Conservation (phyloP, 1,139 yeast genomes). For the Kodamaea ohmeri region DNA sequence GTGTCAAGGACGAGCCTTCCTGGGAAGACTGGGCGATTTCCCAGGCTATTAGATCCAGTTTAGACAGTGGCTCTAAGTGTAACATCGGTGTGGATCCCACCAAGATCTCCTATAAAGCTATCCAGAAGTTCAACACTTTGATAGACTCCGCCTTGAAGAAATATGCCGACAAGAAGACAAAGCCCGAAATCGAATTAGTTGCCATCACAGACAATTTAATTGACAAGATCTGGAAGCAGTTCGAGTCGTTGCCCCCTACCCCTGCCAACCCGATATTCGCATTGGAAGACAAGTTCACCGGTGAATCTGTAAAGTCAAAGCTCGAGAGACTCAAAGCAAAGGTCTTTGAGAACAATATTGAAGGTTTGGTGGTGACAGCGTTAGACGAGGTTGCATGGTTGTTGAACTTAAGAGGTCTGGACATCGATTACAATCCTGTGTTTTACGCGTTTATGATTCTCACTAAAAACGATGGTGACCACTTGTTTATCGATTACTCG, state of each 20-base stretch:
- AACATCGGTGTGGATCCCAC: constrained; percentile 58
- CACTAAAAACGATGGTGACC: constrained; percentile 44
- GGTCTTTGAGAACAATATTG: constrained; percentile 41
- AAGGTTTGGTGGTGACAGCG: constrained; percentile 61
- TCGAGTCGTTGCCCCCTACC: constrained; percentile 49
- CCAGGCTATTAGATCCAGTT: constrained; percentile 55
- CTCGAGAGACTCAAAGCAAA: constrained; percentile 43
- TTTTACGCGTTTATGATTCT: constrained; percentile 78
- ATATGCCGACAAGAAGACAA: constrained; percentile 17
- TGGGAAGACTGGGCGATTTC: constrained; percentile 87
- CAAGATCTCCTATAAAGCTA: constrained; percentile 52
- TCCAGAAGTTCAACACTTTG: constrained; percentile 25
- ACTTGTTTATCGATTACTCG: constrained; percentile 56
- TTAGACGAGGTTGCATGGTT: constrained; percentile 94
- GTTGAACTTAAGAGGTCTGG: constrained; percentile 80
- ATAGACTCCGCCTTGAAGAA: constrained; percentile 22
- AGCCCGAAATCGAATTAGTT: constrained; percentile 55
- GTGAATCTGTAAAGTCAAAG: constrained; percentile 46
- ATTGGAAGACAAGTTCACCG: constrained; percentile 47
- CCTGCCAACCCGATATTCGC: constrained; percentile 42
- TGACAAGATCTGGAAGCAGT: constrained; percentile 68
- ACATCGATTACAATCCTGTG: constrained; percentile 87
- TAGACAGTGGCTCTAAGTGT: constrained; percentile 42
- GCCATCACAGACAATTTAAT: constrained; percentile 70
- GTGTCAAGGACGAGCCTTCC: constrained; percentile 65